Percentiles rank a stretch among this genome's conserved stretches.
phyloP scores from a whole-genome alignment of 2,329 filamentous ascomycete species.

The Penicillium sp. region DNA sequence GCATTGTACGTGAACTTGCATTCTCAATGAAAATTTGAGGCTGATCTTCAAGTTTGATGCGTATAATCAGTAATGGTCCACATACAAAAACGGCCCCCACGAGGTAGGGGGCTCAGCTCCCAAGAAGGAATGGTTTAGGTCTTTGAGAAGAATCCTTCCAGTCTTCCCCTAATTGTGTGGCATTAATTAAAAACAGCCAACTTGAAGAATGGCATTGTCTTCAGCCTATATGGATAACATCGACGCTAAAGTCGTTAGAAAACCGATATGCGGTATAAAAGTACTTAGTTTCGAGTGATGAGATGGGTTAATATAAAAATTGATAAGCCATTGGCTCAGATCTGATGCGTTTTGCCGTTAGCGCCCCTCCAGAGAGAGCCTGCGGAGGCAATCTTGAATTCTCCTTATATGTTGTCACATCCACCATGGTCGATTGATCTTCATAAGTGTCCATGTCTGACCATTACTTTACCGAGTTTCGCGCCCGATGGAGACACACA shows the following conservation, averaged over 20 bases:
- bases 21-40: neutral
- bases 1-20: slow-evolving; percentile 1
- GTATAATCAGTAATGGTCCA: neutral
- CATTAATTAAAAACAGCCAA: neutral
- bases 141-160: neutral
- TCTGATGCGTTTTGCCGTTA: neutral
- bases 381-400: neutral
- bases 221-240: neutral
- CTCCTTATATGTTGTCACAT: neutral
- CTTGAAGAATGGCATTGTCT: neutral
- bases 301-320: neutral
- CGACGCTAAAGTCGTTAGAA: neutral
- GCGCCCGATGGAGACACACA: slow-evolving; percentile 30
- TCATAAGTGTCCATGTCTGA: slow-evolving; percentile 26
- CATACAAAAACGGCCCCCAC: neutral
- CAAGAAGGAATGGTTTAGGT: neutral
- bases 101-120: neutral
- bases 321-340: neutral
- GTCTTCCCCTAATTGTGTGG: neutral
- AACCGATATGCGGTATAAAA: no score
- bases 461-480: slow-evolving; percentile 10
- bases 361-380: neutral
- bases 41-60: neutral
- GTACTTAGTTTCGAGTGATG: neutral
- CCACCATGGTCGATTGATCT: neutral